Evolutionary conservation across 768 basidiomycete genomes (phyloP), one percentile per base, ranked within the genome.

Genomic region (Boletus reticulatus): DNA sequence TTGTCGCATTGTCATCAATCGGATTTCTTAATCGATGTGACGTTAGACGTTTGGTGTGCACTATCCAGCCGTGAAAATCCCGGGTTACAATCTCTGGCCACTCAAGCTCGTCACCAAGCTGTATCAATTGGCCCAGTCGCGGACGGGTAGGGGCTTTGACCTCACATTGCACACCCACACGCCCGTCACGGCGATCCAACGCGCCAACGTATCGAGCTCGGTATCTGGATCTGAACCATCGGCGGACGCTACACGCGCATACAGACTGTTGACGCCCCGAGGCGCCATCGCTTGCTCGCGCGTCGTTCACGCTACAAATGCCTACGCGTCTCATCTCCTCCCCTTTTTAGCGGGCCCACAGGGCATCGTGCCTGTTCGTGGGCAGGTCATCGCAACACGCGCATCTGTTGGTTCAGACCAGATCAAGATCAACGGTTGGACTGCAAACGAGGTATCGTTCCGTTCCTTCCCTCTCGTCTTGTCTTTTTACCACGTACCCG

Each of bases 301-400:
- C 56, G 80, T 96, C 43, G 74, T 97, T 5, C 92, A 94, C 66
- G 92, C 91, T 0, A 94, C 92, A 11, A 97, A 97, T 62, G 94
- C 76, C 0, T 94, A 95, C 57, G 82, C 85, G 12, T 81, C 86
- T 4, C 79, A 88, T 61, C 80, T 96, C 36, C 75, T 97, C n/a
- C 88, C 89, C 0, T 80, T 84, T 55, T 66, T 94, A 29, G 62
- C 76, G 9, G 83, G 84, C 0, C 75, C 56, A 13, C 57, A 61
- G 1, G 80, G 81, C 2, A 84, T 93, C 50, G 71, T 88, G 4
- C 92, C 90, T 0, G 82, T 82, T 0, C 84, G 92, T 12, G 90
- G 85, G 2, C 92, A 94, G 65, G 76, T 86, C 42, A 65, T 82
- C 34, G 73, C 80, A 0, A 69, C 73, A 1, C 76, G 78, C n/a